Percentiles rank a stretch among this genome's conserved stretches.
These are phyloP conservation scores for Heliosperma pusillum DNA, from an alignment of 148 eudicot species.

Conservation along the genomic window DNA sequence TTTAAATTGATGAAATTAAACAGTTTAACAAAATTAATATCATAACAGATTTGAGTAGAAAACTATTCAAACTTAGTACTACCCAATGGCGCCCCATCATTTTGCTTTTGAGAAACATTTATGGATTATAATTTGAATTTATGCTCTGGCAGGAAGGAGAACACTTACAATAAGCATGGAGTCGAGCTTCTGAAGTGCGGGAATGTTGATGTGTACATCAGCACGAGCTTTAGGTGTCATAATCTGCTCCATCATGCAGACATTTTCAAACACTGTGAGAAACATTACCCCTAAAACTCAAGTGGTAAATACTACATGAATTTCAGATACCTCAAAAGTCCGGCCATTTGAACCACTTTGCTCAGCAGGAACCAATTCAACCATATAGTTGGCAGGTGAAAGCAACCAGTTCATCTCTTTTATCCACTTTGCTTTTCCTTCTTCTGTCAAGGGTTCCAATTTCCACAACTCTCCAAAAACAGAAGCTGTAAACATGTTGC, in stretches of 20 bases:
- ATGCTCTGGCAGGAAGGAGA: constrained; percentile 24
- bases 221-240: constrained; percentile 88
- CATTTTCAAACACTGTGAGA: background rate
- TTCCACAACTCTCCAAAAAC: constrained; percentile 98
- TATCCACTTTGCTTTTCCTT: constrained; percentile 65
- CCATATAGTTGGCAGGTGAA: constrained; percentile 85
- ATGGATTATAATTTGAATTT: background rate
- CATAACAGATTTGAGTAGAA: background rate
- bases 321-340: constrained; percentile 56
- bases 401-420: constrained; percentile 93
- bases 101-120: background rate
- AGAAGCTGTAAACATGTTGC: constrained; percentile 48
- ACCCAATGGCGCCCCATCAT: background rate
- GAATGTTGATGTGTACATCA: constrained; percentile 73
- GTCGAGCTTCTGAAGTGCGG: constrained; percentile 83
- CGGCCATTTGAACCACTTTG: constrained; percentile 65
- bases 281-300: background rate
- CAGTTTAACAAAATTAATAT: too few species aligned
- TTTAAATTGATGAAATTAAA: too few species aligned
- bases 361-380: constrained; percentile 90
- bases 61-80: too few species aligned
- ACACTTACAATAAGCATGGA: constrained; percentile 85
- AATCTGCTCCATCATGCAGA: constrained; percentile 44
- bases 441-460: constrained; percentile 81
- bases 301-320: constrained; percentile 1